These are phyloP conservation scores for Penicillium sclerotiorum DNA, from an alignment of 2,329 filamentous ascomycete genomes.

Conservation along the genomic window DNA sequence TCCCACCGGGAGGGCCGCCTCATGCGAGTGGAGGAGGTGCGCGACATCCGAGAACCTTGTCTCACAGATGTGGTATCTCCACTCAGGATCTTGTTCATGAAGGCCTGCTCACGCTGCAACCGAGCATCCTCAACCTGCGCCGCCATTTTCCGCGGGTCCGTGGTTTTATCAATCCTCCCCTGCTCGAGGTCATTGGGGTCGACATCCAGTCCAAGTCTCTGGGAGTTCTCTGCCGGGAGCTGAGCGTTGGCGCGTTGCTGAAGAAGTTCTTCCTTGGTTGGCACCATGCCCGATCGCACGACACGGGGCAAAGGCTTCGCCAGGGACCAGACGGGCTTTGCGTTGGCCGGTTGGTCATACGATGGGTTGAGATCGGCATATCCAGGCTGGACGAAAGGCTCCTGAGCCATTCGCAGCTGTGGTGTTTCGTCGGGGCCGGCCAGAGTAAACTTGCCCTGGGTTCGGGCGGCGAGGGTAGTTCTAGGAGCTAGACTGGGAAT, in stretches of 20 bases:
- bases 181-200: constrained; percentile 49
- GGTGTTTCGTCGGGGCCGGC: constrained; percentile 36
- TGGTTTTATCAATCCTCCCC: constrained; percentile 43
- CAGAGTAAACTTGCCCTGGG: constrained; percentile 34
- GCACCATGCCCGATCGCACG: constrained; percentile 57
- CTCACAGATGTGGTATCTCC: constrained; percentile 27
- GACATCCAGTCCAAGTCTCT: constrained; percentile 38
- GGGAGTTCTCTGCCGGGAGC: constrained; percentile 35
- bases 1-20: constrained; percentile 27
- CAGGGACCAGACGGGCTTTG: constrained; percentile 57
- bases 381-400: constrained; percentile 56
- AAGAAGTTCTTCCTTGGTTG: constrained; percentile 45
- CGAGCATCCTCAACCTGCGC: constrained; percentile 50
- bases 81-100: constrained; percentile 38
- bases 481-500: constrained; percentile 28
- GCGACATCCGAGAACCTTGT: constrained; percentile 25
- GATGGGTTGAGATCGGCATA: constrained; percentile 58
- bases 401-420: constrained; percentile 37
- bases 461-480: constrained; percentile 31
- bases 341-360: constrained; percentile 55
- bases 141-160: constrained; percentile 44
- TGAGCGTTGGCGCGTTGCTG: constrained; percentile 33
- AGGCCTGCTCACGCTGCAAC: constrained; percentile 44
- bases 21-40: constrained; percentile 24
- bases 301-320: constrained; percentile 59